Evolutionary conservation across 768 basidiomycete genomes (phyloP).

Genomic region (Panus rudis): DNA sequence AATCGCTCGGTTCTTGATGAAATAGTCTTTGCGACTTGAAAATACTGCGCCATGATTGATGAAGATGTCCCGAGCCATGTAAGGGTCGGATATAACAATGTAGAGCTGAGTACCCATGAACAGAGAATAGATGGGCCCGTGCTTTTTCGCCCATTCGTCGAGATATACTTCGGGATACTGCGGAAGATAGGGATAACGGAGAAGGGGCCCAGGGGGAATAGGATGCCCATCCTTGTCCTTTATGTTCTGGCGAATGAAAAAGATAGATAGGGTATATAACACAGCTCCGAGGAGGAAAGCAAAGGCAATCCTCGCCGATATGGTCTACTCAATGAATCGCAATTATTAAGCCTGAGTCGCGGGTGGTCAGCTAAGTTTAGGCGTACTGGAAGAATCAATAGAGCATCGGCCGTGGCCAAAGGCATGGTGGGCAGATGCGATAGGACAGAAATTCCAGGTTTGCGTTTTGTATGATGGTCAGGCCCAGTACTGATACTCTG

Average conservation of each 20-base stretch:
- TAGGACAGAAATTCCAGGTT: too few species aligned
- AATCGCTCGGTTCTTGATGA: conserved; percentile 37
- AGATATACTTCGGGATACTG: conserved; percentile 37
- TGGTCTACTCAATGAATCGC: too few species aligned
- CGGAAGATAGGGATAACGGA: conserved; percentile 31
- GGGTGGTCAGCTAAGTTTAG: too few species aligned
- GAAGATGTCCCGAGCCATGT: conserved; percentile 37
- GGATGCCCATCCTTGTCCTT: conserved; percentile 17
- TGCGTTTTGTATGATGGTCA: too few species aligned
- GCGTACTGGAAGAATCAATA: too few species aligned
- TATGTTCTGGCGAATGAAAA: conserved; percentile 14
- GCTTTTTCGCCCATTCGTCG: conserved; percentile 36
- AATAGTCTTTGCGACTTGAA: conserved; percentile 37
- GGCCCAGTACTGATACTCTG: too few species aligned
- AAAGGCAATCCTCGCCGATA: too few species aligned
- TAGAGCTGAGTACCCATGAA: conserved; percentile 43
- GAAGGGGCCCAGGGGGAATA: conserved; percentile 18
- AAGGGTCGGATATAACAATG: conserved; percentile 38
- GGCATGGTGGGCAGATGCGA: too few species aligned
- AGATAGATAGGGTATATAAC: conserved; percentile 8
- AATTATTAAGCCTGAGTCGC: too few species aligned
- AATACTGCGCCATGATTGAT: conserved; percentile 38
- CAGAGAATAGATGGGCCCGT: conserved; percentile 37
- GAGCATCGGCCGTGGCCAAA: too few species aligned
- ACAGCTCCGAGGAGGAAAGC: too few species aligned